Base-by-base conservation (phyloP, 2,329 filamentous ascomycete genomes). In the Monilinia polystroma region DNA sequence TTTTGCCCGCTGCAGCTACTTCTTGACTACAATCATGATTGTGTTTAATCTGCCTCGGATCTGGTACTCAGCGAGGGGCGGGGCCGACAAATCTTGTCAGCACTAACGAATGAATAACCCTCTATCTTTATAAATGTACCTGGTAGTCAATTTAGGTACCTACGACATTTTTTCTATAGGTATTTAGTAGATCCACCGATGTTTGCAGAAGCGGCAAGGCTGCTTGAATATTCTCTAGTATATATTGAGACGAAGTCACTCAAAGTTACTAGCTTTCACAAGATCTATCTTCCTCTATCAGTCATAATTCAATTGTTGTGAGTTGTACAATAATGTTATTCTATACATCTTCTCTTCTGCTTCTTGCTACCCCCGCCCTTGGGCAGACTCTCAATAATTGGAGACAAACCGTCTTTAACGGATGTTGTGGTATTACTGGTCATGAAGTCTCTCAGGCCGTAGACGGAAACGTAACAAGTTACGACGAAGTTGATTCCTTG, bases 301-400 rank as follows among this genome's bases (percentile, higher is more conserved):
- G 32, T 7, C 2, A 49, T 10, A 5, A 35, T n/a, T 59, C 32
- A 16, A 3, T 49, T 1, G n/a, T 35, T 49, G 18, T 49, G 32
- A 18, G 11, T 49, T 49, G 38, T 23, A 23, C 3, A 23, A 49
- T 6, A 14, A 59, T 59, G 57, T 16, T 59, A 11, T 23, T 59
- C 43, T 23, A 18, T n/a, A n/a, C 18, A 35, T 23, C 18, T 16
- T 59, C 41, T 14, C 26, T 59, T 35, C 8, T 59, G 32, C 43
- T 59, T 14, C 43, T 59, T 8, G 43, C 26, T n/a, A 5, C 26
- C 14, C 57, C 43, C 3, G 43, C 12, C 14, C 11, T 59, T 12
- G 57, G 57, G 26, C 57, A 59, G 20, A 59, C 57, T 11, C 43
- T 59, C 12, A 59, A 59, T 35, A 3, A 26, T 26, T 59, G 57